Conservation (phyloP, 108 stramenopile species). For the Ochromonas danica region DNA sequence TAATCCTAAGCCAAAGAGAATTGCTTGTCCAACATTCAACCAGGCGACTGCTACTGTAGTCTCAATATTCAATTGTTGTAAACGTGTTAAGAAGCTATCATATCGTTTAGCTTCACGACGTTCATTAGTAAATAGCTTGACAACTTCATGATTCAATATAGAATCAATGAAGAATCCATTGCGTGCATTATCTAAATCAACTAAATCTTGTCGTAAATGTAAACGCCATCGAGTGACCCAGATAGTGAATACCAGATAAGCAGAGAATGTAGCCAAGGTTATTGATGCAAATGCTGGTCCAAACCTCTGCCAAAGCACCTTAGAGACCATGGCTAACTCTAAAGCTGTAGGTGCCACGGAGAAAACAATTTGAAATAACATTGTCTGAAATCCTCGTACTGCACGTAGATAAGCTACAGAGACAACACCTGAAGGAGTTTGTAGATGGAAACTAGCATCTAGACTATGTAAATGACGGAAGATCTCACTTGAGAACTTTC, state of each 20-base stretch:
- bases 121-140: background rate
- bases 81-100: background rate
- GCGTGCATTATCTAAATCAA: background rate
- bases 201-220: background rate
- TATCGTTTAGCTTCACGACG: background rate
- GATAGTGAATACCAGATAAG: constrained; percentile 7
- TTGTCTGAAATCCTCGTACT: background rate
- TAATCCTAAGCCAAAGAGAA: constrained; percentile 8
- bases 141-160: constrained; percentile 30
- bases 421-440: background rate
- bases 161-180: constrained; percentile 29
- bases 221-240: background rate
- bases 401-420: constrained; percentile 29
- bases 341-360: constrained; percentile 31
- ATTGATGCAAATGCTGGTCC: background rate
- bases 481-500: background rate
- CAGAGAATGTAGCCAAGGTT: constrained; percentile 8
- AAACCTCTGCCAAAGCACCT: background rate
- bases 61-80: constrained; percentile 4
- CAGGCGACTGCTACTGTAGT: background rate
- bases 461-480: constrained; percentile 8
- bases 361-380: constrained; percentile 19
- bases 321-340: background rate
- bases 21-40: constrained; percentile 30
- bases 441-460: constrained; percentile 4